Percentiles rank a stretch among this genome's conserved stretches.
Conservation (phyloP, 495 filamentous ascomycete genomes). For the Aspergillus haitiensis region DNA sequence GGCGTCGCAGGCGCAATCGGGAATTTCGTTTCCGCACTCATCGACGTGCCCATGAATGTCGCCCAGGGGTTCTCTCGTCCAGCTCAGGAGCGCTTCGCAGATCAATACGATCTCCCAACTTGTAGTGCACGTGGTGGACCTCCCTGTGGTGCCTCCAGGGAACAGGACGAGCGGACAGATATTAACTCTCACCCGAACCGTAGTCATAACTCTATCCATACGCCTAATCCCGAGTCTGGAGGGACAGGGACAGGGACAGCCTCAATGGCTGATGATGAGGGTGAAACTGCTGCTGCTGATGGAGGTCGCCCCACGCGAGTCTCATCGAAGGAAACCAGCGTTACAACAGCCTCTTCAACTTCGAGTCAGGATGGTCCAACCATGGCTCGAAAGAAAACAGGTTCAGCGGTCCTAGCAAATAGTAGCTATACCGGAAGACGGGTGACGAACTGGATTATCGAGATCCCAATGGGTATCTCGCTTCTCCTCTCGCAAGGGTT, state of each 20-base stretch:
- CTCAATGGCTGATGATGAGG: too few species aligned
- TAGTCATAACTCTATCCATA: too few species aligned
- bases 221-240: not conserved
- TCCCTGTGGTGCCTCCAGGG: not conserved
- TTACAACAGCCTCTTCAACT: not conserved
- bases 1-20: slow-evolving; percentile 67
- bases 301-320: too few species aligned
- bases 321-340: not conserved
- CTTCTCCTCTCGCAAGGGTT: slow-evolving; percentile 68
- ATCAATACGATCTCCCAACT: slow-evolving; percentile 13
- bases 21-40: slow-evolving; percentile 70
- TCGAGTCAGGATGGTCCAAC: not conserved
- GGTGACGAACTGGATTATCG: slow-evolving; percentile 39
- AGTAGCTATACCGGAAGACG: slow-evolving; percentile 15
- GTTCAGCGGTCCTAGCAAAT: slow-evolving; percentile 2
- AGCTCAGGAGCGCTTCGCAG: slow-evolving; percentile 12
- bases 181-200: not conserved
- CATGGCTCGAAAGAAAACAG: slow-evolving; percentile 5
- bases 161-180: not conserved
- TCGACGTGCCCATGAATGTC: slow-evolving; percentile 72
- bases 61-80: slow-evolving; percentile 45
- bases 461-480: slow-evolving; percentile 73
- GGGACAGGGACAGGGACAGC: too few species aligned
- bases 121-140: slow-evolving; percentile 2
- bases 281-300: too few species aligned